phyloP scores from a whole-genome alignment of 208 protist species.

The Kentomonas sorsogonicus region DNA sequence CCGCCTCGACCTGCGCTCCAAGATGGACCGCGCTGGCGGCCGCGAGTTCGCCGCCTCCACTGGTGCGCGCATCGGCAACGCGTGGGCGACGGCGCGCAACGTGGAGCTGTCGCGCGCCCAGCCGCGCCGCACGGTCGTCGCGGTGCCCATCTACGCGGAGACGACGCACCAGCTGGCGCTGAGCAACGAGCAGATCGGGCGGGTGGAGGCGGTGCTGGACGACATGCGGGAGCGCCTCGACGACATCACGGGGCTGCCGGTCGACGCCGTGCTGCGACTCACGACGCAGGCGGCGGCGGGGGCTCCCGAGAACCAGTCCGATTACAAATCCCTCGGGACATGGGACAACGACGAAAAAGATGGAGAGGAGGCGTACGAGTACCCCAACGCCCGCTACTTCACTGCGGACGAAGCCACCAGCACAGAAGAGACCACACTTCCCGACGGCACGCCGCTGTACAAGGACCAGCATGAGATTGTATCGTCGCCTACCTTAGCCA shows the following conservation, averaged over 20 bases:
- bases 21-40: conserved; percentile 44
- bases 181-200: conserved; percentile 32
- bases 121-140: conserved; percentile 26
- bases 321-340: background rate
- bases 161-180: conserved; percentile 33
- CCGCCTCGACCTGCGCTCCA: conserved; percentile 18
- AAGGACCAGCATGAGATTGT: conserved; percentile 4
- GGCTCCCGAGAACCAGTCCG: too few relatives aligned
- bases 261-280: background rate
- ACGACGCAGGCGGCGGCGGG: background rate
- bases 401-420: too few relatives aligned
- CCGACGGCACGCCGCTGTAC: conserved; percentile 2
- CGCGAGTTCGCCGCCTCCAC: conserved; percentile 20
- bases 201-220: conserved; percentile 14
- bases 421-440: background rate
- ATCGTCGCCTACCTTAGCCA: conserved; percentile 5
- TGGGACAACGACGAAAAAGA: too few relatives aligned
- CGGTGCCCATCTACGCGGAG: conserved; percentile 53
- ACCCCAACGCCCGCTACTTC: conserved; percentile 35
- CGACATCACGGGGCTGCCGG: background rate
- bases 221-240: background rate
- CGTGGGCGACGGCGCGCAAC: background rate
- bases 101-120: too few relatives aligned
- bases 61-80: conserved; percentile 42
- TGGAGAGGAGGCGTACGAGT: conserved; percentile 29